These are phyloP conservation scores for Sextonia rubra DNA, from an alignment of 164 flowering plant species.

Conservation along the genomic window DNA sequence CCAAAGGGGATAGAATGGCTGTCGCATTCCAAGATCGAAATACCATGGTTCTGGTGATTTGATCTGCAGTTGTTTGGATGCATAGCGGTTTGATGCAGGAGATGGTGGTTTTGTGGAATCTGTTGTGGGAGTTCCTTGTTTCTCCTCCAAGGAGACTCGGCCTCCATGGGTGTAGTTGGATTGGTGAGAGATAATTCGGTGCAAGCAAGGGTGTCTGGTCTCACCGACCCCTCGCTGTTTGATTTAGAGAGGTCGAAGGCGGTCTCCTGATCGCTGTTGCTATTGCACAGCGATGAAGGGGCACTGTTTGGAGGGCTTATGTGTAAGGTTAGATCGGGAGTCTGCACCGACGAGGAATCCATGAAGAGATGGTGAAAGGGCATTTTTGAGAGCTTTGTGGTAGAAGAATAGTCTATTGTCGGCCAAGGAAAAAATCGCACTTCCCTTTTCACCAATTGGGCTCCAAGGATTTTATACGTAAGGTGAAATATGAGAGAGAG, in stretches of 20 bases:
- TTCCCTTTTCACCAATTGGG: neutral
- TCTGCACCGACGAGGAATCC: conserved; percentile 31
- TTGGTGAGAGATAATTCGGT: conserved; percentile 48
- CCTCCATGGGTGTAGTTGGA: conserved; percentile 9
- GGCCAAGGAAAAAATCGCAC: neutral
- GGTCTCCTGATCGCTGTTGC: conserved; percentile 13
- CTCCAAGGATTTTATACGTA: neutral
- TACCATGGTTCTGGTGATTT: conserved; percentile 25
- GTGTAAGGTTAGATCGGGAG: conserved; percentile 60
- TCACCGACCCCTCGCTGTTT: conserved; percentile 12
- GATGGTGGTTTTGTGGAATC: conserved; percentile 8
- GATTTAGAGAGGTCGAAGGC: conserved; percentile 21
- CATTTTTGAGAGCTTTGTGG: conserved; percentile 13
- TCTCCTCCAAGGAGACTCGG: conserved; percentile 18
- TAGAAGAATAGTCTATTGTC: neutral
- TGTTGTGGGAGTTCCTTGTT: conserved; percentile 9
- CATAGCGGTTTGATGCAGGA: conserved; percentile 9
- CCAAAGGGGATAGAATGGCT: conserved; percentile 47
- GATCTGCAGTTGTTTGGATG: too few species aligned
- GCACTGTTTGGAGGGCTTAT: conserved; percentile 51
- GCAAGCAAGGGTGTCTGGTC: conserved; percentile 21
- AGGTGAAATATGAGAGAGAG: neutral
- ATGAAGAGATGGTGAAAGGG: conserved; percentile 41
- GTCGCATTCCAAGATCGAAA: conserved; percentile 46
- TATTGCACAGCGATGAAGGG: conserved; percentile 1